A percentile compares a stretch with the other conserved stretches of the same genome.
phyloP scores from a whole-genome alignment of 139 green algal species.

The Coccomyxa sp. region DNA sequence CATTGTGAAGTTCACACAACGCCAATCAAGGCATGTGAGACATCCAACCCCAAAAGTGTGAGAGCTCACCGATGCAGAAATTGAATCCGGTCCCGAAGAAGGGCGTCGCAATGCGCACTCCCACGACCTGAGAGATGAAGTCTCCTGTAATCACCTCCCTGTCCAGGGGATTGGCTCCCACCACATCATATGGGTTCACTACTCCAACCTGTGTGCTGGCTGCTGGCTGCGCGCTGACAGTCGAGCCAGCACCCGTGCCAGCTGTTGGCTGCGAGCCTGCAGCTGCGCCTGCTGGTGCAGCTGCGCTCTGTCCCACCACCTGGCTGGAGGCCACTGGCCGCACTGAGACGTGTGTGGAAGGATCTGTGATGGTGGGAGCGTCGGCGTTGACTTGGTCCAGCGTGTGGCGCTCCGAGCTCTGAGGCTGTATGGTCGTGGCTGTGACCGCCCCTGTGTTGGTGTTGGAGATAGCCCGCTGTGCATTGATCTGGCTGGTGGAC shows the following conservation, averaged over 20 bases:
- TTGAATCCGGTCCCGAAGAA: conserved; percentile 13
- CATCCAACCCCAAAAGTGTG: not conserved
- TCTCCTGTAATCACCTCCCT: not conserved
- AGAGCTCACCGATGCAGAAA: conserved; percentile 4
- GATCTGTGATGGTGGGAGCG: not conserved
- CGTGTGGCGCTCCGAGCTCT: not conserved
- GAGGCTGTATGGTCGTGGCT: not conserved
- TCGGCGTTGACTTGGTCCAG: not conserved
- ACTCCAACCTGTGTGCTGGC: no score
- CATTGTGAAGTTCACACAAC: not conserved
- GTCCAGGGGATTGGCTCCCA: not conserved
- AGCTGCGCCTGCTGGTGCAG: not conserved
- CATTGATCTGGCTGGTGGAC: no score
- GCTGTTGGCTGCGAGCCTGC: not conserved
- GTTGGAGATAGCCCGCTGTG: no score
- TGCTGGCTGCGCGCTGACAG: not conserved
- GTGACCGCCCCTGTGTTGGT: no score
- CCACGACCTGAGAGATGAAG: not conserved
- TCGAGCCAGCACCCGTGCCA: not conserved
- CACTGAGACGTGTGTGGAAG: not conserved
- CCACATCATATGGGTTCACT: no score
- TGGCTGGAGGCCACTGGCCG: not conserved
- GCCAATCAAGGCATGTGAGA: not conserved
- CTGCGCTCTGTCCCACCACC: not conserved
- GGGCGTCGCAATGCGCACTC: conserved; percentile 3